phyloP scores from a whole-genome alignment of 179 eudicot species.

The Carnegiea gigantea region DNA sequence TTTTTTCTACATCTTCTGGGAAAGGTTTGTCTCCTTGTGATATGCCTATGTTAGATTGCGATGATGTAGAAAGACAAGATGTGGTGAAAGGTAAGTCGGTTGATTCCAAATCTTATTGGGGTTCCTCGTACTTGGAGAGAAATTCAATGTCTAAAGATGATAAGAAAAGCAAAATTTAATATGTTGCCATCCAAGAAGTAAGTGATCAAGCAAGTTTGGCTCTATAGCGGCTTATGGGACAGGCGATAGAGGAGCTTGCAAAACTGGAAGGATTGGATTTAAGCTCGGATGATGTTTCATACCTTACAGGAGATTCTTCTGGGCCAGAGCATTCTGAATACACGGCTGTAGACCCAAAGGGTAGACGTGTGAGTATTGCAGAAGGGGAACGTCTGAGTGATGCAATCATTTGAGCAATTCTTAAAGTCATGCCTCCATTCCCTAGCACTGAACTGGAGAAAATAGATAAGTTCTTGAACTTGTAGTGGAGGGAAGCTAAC shows the following conservation, averaged over 20 bases:
- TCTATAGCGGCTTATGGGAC: slow-evolving; percentile 58
- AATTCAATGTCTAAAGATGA: slow-evolving; percentile 10
- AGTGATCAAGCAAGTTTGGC: slow-evolving; percentile 69
- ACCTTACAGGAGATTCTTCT: slow-evolving; percentile 44
- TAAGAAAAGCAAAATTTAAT: slow-evolving; percentile 36
- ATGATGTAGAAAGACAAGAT: slow-evolving; percentile 6
- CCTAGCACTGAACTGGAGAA: slow-evolving; percentile 32
- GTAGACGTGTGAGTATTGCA: slow-evolving; percentile 24
- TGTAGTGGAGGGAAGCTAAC: slow-evolving; percentile 11
- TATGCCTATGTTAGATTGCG: not conserved
- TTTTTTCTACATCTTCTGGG: no score
- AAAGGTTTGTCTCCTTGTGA: no score
- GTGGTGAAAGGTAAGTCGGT: not conserved
- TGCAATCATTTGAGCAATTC: no score
- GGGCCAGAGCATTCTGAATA: slow-evolving; percentile 20
- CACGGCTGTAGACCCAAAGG: slow-evolving; percentile 11
- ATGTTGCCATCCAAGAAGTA: slow-evolving; percentile 63
- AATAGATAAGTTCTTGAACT: slow-evolving; percentile 41
- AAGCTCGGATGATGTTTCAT: slow-evolving; percentile 34
- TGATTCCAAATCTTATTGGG: no score
- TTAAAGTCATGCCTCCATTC: not conserved
- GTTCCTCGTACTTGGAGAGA: not conserved
- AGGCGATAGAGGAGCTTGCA: slow-evolving; percentile 47
- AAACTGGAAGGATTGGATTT: slow-evolving; percentile 38
- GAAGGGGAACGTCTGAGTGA: no score